Evolutionary conservation across 805 yeast species (phyloP), one percentile per base, ranked within the genome.

Genomic region (Lipomyces oligophaga): DNA sequence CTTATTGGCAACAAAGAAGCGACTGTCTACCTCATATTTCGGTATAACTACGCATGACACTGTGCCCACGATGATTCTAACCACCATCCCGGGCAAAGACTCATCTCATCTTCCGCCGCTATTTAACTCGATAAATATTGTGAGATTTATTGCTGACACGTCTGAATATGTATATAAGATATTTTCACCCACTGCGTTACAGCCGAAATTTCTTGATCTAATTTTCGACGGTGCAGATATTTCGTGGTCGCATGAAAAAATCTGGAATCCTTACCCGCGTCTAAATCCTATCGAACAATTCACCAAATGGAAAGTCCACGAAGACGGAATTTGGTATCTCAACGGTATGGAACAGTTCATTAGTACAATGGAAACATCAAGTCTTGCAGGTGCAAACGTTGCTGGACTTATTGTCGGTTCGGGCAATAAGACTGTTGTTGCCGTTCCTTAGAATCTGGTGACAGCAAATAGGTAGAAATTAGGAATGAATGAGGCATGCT

Each of bases 331-430:
- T 7, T 75, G 71, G 70, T 73, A 73, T 45, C 55, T 73, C 49
- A 73, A 71, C 49, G 62, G 67, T 1, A 72, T 75, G 62, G 80
- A 75, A 49, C 59, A 65, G 6, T 68, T 75, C 34, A 65, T 73
- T 41, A 71, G 76, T 45, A 75, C 79, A 0, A 73, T 75, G 78
- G 80, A 75, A 51, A 74, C 80, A 0, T 63, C 72, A 11, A 72
- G 77, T 1, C 55, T 75, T 24, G 70, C 74, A 1, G 79, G 78
- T 20, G 76, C 76, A 16, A 69, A 69, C 45, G 74, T 71, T 21
- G 79, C 79, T 3, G 74, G 69, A 1, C 58, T 73, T 35, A 65
- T 75, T 27, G 47, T 45, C 13, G 53, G 50, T 1, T 5, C 18
- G 4, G 28, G 27, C 4, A 51, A 51, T 26, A 48, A 33, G 41